Conservation (phyloP, 257 asterid genomes). For the Primulina tabacum region DNA sequence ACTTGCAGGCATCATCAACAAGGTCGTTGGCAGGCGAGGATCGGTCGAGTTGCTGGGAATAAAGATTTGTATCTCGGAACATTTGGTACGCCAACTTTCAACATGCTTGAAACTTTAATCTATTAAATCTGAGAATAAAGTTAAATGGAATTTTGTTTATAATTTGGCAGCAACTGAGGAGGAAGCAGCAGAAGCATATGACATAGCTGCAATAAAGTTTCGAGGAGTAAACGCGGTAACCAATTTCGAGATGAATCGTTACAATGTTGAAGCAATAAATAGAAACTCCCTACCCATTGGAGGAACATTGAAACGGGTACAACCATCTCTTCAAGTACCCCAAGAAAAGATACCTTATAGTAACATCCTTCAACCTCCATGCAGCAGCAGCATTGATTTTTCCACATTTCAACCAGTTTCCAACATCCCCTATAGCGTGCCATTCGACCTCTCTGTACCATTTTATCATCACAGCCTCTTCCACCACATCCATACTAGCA, state of each 20-base stretch:
- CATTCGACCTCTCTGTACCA: conserved; percentile 43
- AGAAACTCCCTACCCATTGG: conserved; percentile 86
- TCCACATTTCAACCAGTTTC: conserved; percentile 49
- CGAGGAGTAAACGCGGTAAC: conserved; percentile 84
- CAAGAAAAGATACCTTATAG: conserved; percentile 39
- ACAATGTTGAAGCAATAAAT: conserved; percentile 77
- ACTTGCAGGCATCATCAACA: conserved; percentile 88
- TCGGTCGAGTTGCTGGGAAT: conserved; percentile 95
- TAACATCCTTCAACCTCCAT: conserved; percentile 33
- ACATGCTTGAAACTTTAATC: neutral
- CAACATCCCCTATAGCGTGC: conserved; percentile 57
- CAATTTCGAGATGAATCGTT: conserved; percentile 87
- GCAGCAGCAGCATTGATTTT: conserved; percentile 47
- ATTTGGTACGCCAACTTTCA: conserved; percentile 44
- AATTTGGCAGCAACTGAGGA: conserved; percentile 74
- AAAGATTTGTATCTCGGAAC: conserved; percentile 94
- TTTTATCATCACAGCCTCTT: conserved; percentile 56
- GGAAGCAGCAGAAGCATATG: conserved; percentile 99
- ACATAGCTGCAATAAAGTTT: conserved; percentile 93
- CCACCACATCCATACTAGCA: conserved; percentile 45
- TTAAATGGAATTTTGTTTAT: no score
- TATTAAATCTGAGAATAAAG: neutral
- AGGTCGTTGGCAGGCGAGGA: conserved; percentile 99
- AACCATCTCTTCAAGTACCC: conserved; percentile 47
- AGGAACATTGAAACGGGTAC: conserved; percentile 72